Percentiles rank a stretch among this genome's conserved stretches.
Conservation (phyloP, 768 basidiomycete species). For the Mycena galericulata region DNA sequence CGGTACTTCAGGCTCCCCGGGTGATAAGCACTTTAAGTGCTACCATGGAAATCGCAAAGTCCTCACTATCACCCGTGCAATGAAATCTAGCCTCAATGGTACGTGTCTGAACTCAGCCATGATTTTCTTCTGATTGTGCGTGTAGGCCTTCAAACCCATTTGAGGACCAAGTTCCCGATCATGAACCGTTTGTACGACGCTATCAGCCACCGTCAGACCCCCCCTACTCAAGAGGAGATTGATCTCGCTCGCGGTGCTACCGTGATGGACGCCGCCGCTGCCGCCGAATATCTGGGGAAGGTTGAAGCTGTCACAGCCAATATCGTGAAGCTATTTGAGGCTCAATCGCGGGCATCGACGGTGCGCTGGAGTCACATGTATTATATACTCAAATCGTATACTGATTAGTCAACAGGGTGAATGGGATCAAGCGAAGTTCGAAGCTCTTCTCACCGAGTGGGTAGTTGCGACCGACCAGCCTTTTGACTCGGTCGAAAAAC, state of each 20-base stretch:
- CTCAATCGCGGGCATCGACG: background rate
- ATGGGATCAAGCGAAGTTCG: constrained; percentile 35
- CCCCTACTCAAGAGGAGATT: constrained; percentile 8
- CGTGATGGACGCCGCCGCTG: background rate
- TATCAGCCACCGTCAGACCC: background rate
- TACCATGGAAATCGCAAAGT: background rate
- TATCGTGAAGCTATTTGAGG: constrained; percentile 3
- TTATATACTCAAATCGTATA: background rate
- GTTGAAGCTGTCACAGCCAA: background rate
- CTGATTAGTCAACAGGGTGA: constrained; percentile 21
- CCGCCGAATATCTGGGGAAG: constrained; percentile 2
- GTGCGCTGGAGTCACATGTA: background rate
- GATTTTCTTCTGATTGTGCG: background rate
- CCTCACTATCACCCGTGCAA: background rate
- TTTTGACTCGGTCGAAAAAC: constrained; percentile 38
- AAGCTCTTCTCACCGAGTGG: constrained; percentile 34
- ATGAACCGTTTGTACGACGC: background rate
- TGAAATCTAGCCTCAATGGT: constrained; percentile 4
- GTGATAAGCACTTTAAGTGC: too few species aligned
- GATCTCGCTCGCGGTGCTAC: background rate
- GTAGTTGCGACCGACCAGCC: constrained; percentile 35
- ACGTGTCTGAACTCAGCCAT: background rate
- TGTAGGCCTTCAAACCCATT: constrained; percentile 5
- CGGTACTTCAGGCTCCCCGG: too few species aligned
- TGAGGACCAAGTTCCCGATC: background rate